A percentile compares a stretch with the other conserved stretches of the same genome.
Conservation (phyloP, 2,329 filamentous ascomycete species). For the Magnaporthiopsis poae region DNA sequence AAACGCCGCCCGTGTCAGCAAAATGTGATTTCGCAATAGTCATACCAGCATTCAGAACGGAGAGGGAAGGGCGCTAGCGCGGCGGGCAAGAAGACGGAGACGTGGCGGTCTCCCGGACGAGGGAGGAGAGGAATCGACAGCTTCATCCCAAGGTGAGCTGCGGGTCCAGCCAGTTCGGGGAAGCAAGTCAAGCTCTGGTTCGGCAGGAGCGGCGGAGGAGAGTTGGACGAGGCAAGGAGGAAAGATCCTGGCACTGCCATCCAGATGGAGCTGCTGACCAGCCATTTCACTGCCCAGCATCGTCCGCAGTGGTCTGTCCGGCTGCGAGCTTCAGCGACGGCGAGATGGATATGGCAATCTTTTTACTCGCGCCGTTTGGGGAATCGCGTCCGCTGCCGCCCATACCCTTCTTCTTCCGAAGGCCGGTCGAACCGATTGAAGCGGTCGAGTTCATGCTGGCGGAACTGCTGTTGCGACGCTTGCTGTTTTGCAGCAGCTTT, state of each 20-base stretch:
- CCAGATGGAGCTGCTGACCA: background rate
- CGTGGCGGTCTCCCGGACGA: background rate
- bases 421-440: constrained; percentile 14
- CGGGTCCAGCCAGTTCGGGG: background rate
- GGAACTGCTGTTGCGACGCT: constrained; percentile 50
- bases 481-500: constrained; percentile 61
- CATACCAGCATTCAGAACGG: background rate
- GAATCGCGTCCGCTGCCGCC: constrained; percentile 26
- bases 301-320: constrained; percentile 2
- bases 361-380: constrained; percentile 31
- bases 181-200: background rate
- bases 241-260: too few species aligned
- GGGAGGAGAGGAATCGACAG: background rate
- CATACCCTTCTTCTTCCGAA: constrained; percentile 38
- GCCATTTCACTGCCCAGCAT: constrained; percentile 3
- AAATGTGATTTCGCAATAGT: background rate
- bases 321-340: constrained; percentile 29
- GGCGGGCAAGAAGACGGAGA: background rate
- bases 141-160: background rate
- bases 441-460: constrained; percentile 27
- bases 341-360: constrained; percentile 51
- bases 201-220: background rate
- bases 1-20: background rate
- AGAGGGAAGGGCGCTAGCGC: background rate
- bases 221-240: background rate